These are phyloP conservation scores for Holtermannia corniformis DNA, from an alignment of 768 basidiomycete species.

Conservation along the genomic window DNA sequence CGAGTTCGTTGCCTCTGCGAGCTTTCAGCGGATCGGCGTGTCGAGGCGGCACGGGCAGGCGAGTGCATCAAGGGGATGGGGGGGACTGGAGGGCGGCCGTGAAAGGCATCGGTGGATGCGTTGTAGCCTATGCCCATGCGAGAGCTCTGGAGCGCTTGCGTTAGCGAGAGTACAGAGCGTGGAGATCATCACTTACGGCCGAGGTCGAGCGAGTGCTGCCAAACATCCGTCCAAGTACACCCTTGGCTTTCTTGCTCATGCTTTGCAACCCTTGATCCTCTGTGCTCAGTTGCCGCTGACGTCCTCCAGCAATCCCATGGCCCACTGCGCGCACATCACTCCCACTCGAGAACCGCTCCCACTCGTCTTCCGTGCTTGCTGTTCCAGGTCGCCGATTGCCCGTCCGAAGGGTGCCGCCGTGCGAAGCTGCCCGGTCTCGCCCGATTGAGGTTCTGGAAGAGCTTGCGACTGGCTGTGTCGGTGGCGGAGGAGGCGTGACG, in stretches of 20 bases:
- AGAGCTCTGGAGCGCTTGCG: not conserved
- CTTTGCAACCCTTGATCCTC: constrained; percentile 13
- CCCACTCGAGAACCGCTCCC: constrained; percentile 6
- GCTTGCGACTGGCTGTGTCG: not conserved
- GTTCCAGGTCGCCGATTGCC: not conserved
- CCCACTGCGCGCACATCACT: constrained; percentile 7
- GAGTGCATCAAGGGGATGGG: too few species aligned
- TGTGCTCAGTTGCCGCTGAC: constrained; percentile 12
- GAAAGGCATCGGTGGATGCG: not conserved
- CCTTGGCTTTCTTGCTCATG: constrained; percentile 32
- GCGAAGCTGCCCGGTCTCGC: not conserved
- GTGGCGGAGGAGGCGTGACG: too few species aligned
- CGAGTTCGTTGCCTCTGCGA: too few species aligned
- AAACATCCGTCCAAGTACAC: constrained; percentile 37
- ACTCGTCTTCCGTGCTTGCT: constrained; percentile 5
- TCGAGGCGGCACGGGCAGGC: too few species aligned
- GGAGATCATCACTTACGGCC: too few species aligned
- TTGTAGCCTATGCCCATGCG: not conserved
- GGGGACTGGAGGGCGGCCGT: not conserved
- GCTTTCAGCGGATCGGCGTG: too few species aligned
- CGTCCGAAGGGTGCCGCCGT: not conserved
- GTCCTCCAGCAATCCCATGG: constrained; percentile 9
- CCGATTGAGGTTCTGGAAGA: not conserved
- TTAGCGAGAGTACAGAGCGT: too few species aligned
- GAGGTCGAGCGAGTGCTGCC: constrained; percentile 1